Conservation (phyloP, 345 rosid species). For the Syzygium aromaticum region DNA sequence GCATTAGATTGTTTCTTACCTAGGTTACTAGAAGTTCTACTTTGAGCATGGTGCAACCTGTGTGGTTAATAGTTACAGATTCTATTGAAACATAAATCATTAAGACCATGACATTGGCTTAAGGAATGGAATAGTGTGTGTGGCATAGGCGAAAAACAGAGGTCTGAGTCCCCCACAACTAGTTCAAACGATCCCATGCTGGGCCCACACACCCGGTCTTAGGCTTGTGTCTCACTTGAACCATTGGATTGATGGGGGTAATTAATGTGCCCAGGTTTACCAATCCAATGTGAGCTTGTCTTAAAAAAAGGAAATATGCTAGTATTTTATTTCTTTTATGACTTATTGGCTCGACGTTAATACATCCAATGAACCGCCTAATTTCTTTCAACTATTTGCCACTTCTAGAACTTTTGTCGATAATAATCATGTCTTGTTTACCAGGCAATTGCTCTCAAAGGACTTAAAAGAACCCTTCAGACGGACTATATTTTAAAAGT, state of each 20-base stretch:
- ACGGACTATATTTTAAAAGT: conserved; percentile 45
- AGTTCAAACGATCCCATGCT: background rate
- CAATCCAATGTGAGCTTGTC: background rate
- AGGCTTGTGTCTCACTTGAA: background rate
- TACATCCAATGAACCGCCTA: too few relatives aligned
- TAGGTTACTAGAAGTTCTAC: background rate
- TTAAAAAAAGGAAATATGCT: background rate
- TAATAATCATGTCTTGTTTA: background rate
- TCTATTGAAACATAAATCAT: background rate
- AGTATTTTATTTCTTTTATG: too few relatives aligned
- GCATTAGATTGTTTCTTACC: background rate
- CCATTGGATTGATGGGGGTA: background rate
- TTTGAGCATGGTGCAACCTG: background rate
- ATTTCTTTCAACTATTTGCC: background rate
- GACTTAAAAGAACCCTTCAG: conserved; percentile 28
- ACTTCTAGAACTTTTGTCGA: background rate
- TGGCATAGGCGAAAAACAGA: background rate
- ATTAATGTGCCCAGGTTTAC: background rate
- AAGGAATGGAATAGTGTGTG: background rate
- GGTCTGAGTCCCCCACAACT: background rate
- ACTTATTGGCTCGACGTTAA: too few relatives aligned
- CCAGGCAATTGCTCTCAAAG: conserved; percentile 34
- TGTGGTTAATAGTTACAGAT: background rate
- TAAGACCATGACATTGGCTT: background rate
- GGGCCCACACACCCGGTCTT: background rate